Percentiles rank a stretch among this genome's conserved stretches.
Evolutionary conservation across 139 green algal genomes (phyloP).

Genomic region (Volvox reticuliferus): DNA sequence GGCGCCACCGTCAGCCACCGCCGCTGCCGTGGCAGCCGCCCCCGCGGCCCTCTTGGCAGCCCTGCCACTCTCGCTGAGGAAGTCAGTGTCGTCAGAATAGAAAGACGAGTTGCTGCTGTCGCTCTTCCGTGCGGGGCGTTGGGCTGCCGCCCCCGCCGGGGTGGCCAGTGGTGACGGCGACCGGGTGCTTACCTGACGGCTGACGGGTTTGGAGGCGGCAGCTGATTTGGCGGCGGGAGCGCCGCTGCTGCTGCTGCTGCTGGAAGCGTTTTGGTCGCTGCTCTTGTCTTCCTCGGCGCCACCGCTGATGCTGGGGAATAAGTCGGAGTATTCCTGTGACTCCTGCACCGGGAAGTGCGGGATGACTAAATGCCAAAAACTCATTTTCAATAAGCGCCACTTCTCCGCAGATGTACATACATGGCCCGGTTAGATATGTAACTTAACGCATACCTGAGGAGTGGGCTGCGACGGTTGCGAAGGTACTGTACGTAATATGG

Average conservation of each 20-base stretch:
- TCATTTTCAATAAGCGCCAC: too few species aligned
- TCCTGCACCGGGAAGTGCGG: too few species aligned
- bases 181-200: not conserved
- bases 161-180: not conserved
- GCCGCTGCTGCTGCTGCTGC: not conserved
- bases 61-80: conserved; percentile 18
- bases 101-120: conserved; percentile 3
- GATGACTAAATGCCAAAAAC: too few species aligned
- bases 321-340: not conserved
- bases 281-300: not conserved
- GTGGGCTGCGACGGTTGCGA: not conserved
- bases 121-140: not conserved
- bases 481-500: not conserved
- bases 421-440: too few species aligned
- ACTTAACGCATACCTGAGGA: too few species aligned
- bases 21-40: not conserved
- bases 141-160: not conserved
- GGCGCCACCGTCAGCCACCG: not conserved
- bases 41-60: not conserved
- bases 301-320: not conserved
- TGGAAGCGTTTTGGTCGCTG: not conserved
- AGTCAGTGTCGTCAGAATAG: conserved; percentile 4
- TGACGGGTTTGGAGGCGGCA: not conserved
- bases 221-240: not conserved
- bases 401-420: too few species aligned